These are phyloP conservation scores for Trametes pubescens DNA, from an alignment of 1,284 basidiomycete genomes.

Conservation along the genomic window DNA sequence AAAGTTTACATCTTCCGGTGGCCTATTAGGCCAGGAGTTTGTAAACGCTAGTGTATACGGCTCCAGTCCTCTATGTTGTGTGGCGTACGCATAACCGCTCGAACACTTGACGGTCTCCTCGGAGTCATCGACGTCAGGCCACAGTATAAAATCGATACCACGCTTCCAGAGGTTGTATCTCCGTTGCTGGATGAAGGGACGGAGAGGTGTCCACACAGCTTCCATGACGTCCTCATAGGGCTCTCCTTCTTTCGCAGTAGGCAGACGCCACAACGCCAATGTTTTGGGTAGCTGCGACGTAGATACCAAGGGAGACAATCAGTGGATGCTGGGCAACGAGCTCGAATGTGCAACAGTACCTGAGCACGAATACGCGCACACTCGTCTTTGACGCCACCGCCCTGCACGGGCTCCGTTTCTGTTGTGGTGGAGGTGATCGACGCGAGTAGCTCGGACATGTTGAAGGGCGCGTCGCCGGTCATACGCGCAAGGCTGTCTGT, in stretches of 20 bases:
- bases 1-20: too few species aligned
- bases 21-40: too few species aligned
- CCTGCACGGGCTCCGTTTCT: too few species aligned
- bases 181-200: background rate
- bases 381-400: too few species aligned
- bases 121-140: background rate
- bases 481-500: too few species aligned
- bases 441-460: too few species aligned
- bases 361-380: too few species aligned
- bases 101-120: background rate
- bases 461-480: too few species aligned
- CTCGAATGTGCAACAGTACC: too few species aligned
- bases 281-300: background rate
- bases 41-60: too few species aligned
- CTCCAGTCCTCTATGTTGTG: background rate
- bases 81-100: conserved; percentile 1
- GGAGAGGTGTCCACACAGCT: background rate
- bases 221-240: background rate
- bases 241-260: background rate
- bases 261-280: background rate
- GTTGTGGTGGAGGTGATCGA: too few species aligned
- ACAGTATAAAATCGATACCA: background rate
- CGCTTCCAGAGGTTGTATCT: conserved; percentile 7
- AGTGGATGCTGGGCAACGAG: too few species aligned
- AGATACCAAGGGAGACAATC: background rate